These are phyloP conservation scores for Aspergillus luchuensis DNA, from an alignment of 2,329 filamentous ascomycete species.

Conservation along the genomic window DNA sequence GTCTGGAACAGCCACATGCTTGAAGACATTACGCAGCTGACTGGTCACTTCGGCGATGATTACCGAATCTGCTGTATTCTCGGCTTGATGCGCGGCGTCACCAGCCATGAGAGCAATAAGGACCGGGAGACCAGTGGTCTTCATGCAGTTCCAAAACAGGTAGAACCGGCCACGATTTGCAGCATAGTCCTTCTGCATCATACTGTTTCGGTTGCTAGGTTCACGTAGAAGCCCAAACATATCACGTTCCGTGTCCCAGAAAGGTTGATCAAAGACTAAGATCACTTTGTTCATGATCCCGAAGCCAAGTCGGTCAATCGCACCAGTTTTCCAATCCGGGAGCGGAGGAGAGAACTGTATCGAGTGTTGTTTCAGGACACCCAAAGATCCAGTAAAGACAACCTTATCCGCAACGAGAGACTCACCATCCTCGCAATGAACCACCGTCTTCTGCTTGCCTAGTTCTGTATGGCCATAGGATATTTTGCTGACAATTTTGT, in stretches of 20 bases:
- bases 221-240: slow-evolving; percentile 91
- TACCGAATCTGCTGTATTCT: slow-evolving; percentile 71
- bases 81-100: slow-evolving; percentile 86
- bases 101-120: slow-evolving; percentile 94
- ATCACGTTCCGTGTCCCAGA: slow-evolving; percentile 87
- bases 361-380: slow-evolving; percentile 78
- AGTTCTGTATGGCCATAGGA: slow-evolving; percentile 57
- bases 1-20: slow-evolving; percentile 63
- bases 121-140: slow-evolving; percentile 83
- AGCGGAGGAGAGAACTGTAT: slow-evolving; percentile 87
- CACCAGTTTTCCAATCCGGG: slow-evolving; percentile 80
- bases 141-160: slow-evolving; percentile 94
- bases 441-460: slow-evolving; percentile 54
- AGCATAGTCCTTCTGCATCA: slow-evolving; percentile 77
- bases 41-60: slow-evolving; percentile 79
- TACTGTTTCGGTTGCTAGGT: slow-evolving; percentile 67
- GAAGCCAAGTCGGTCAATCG: slow-evolving; percentile 83
- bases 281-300: slow-evolving; percentile 95
- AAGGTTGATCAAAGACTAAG: slow-evolving; percentile 81
- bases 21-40: slow-evolving; percentile 76
- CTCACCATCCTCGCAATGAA: slow-evolving; percentile 78
- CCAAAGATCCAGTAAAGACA: slow-evolving; percentile 86
- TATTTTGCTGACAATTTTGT: slow-evolving; percentile 72
- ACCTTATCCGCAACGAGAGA: slow-evolving; percentile 81
- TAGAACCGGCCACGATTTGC: slow-evolving; percentile 87